Percentiles rank a stretch among this genome's conserved stretches.
Conservation (phyloP, 108 stramenopile species). For the Nitzschia putrida region DNA sequence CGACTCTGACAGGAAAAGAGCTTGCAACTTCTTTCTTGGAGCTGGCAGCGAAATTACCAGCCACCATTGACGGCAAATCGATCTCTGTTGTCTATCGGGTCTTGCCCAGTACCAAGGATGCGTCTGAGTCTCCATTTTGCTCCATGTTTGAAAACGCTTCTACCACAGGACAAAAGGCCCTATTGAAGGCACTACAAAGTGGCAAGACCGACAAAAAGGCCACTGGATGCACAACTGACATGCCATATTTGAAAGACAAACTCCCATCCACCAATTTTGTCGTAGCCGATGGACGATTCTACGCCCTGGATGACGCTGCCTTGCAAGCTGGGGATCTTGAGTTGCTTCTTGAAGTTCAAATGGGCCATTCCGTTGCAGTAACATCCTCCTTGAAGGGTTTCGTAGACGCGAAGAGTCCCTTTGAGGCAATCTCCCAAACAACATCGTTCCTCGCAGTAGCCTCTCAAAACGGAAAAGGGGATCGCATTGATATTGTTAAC, state of each 20-base stretch:
- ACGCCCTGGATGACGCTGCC: constrained; percentile 35
- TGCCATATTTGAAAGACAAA: constrained; percentile 24
- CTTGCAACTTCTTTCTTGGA: constrained; percentile 48
- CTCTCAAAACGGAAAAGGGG: neutral
- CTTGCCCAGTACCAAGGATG: constrained; percentile 38
- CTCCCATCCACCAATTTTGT: constrained; percentile 48
- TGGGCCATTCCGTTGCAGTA: constrained; percentile 47
- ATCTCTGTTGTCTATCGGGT: constrained; percentile 63
- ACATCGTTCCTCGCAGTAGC: constrained; percentile 37
- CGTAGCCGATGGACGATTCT: constrained; percentile 57
- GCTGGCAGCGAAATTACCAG: constrained; percentile 36
- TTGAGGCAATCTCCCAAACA: constrained; percentile 34
- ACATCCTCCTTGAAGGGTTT: constrained; percentile 44
- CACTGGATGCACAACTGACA: neutral
- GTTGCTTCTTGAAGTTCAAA: constrained; percentile 53
- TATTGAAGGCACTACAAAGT: constrained; percentile 17
- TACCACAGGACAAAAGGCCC: constrained; percentile 21
- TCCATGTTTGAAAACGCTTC: constrained; percentile 35
- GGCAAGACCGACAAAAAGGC: constrained; percentile 1
- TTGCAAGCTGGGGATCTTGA: constrained; percentile 58
- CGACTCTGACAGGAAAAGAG: constrained; percentile 36
- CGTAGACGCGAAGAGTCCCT: constrained; percentile 20
- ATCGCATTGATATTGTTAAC: constrained; percentile 13
- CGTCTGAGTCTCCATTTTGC: constrained; percentile 40
- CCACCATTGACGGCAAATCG: constrained; percentile 26